These are phyloP conservation scores for Corymbia citriodora DNA, from an alignment of 441 rosid species.

Conservation along the genomic window DNA sequence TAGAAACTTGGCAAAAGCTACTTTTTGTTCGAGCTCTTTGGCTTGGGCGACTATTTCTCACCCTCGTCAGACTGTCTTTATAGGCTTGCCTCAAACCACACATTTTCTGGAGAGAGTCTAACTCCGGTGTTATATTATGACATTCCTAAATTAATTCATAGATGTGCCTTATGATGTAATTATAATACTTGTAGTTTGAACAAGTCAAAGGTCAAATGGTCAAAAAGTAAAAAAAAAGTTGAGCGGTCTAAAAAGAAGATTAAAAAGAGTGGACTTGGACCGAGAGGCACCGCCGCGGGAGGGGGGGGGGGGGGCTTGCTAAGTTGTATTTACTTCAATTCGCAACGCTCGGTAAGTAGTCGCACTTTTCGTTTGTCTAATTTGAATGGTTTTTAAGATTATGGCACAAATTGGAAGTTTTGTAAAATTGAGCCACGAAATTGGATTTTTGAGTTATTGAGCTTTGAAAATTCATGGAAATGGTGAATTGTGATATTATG, in stretches of 20 bases:
- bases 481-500: not conserved
- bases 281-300: not conserved
- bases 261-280: not conserved
- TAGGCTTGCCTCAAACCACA: not conserved
- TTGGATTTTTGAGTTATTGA: not conserved
- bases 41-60: no score
- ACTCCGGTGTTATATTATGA: no score
- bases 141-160: not conserved
- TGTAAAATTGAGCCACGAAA: no score
- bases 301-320: not conserved
- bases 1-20: not conserved
- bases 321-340: not conserved
- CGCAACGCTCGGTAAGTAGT: no score
- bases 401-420: no score
- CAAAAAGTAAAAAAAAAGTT: no score
- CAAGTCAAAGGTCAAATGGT: not conserved
- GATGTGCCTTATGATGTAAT: no score
- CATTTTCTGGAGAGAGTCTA: not conserved
- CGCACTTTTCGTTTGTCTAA: no score
- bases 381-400: no score
- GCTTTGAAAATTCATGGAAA: rapidly evolving
- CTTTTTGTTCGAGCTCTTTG: no score
- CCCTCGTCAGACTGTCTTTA: no score
- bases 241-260: not conserved
- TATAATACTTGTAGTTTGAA: not conserved